These are phyloP conservation scores for Tricholoma terreum DNA, from an alignment of 768 basidiomycete genomes.

Conservation along the genomic window DNA sequence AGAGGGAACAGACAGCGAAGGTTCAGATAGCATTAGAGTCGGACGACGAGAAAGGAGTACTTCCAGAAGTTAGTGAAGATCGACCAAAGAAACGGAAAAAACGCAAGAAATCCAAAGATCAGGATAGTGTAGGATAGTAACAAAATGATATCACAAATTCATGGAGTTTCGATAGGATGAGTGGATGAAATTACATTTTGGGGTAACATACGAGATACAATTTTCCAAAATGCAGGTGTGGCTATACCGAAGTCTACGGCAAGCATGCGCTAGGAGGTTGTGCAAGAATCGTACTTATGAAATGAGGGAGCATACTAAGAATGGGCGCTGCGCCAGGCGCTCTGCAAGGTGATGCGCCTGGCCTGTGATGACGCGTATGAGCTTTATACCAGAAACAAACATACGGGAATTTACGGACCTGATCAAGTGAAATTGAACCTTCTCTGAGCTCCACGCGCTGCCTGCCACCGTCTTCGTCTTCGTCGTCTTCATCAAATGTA, in stretches of 20 bases:
- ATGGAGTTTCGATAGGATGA: not conserved
- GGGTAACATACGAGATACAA: conserved; percentile 6
- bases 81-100: conserved; percentile 11
- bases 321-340: conserved; percentile 77
- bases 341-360: conserved; percentile 83
- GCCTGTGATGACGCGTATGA: conserved; percentile 44
- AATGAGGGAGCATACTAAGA: conserved; percentile 33
- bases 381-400: conserved; percentile 1
- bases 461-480: conserved; percentile 65
- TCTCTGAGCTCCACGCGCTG: conserved; percentile 78
- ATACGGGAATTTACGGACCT: conserved; percentile 49
- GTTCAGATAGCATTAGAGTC: not conserved
- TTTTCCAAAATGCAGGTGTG: conserved; percentile 12
- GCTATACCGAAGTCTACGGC: conserved; percentile 15
- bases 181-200: conserved; percentile 1
- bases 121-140: conserved; percentile 4
- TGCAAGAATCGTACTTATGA: not conserved
- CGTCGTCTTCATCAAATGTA: conserved; percentile 58
- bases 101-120: not conserved
- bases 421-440: conserved; percentile 88
- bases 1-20: conserved; percentile 5
- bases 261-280: not conserved
- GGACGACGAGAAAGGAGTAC: not conserved
- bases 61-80: not conserved
- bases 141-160: conserved; percentile 1